Evolutionary conservation across 768 basidiomycete genomes (phyloP).

Genomic region (Lepiota brunneoincarnata): DNA sequence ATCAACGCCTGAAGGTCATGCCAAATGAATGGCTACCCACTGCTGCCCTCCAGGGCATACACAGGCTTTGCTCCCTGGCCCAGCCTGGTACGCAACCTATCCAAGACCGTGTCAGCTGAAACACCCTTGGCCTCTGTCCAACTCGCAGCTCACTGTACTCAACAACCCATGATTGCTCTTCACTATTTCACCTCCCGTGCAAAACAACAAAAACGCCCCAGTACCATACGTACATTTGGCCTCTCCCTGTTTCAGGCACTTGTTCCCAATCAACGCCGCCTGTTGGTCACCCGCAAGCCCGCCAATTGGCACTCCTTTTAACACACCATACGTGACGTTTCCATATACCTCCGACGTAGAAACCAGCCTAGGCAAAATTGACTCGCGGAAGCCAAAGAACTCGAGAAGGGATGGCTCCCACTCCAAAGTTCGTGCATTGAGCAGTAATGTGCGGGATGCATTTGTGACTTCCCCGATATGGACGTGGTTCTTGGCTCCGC

Average conservation of each 20-base stretch:
- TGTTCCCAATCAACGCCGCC: conserved; percentile 94
- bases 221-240: conserved; percentile 99
- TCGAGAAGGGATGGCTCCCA: conserved; percentile 84
- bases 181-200: conserved; percentile 86
- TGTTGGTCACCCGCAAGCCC: conserved; percentile 99
- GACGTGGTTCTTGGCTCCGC: conserved; percentile 63
- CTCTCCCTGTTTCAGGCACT: conserved; percentile 86
- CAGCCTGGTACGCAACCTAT: conserved; percentile 88
- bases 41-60: conserved; percentile 94
- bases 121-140: conserved; percentile 1
- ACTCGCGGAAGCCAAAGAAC: conserved; percentile 81
- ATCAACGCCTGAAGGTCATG: not conserved
- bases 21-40: conserved; percentile 41
- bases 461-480: conserved; percentile 95
- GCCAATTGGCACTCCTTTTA: conserved; percentile 79
- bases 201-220: conserved; percentile 94
- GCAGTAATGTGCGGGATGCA: conserved; percentile 91
- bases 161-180: conserved; percentile 84
- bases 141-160: conserved; percentile 65
- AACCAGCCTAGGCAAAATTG: conserved; percentile 82
- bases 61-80: conserved; percentile 73
- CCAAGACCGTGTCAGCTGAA: conserved; percentile 3
- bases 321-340: conserved; percentile 58
- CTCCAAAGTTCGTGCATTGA: conserved; percentile 75
- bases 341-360: conserved; percentile 95